Evolutionary conservation across 176 grass and related monocot species (phyloP).

Genomic region (Puccinellia tenuiflora): DNA sequence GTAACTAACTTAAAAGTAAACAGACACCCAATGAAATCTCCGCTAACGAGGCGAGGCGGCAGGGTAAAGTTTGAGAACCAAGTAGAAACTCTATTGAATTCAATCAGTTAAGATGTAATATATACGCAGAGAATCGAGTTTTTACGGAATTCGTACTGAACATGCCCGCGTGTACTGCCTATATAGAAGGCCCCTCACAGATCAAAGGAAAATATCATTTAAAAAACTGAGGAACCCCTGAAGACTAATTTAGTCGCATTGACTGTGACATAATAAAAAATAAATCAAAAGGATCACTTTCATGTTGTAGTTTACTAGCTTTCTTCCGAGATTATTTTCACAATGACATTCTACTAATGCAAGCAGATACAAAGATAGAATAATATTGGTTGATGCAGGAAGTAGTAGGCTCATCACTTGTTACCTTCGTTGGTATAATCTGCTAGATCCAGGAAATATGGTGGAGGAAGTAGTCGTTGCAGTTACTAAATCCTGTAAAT

Average conservation of each 20-base stretch:
- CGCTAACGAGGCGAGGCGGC: not conserved
- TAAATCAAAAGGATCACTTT: not conserved
- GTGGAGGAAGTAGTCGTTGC: slow-evolving; percentile 25
- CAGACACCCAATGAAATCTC: not conserved
- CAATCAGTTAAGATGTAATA: not conserved
- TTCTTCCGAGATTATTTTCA: not conserved
- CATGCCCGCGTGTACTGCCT: no score
- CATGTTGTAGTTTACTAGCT: not conserved
- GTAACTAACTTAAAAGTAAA: not conserved
- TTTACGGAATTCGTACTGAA: not conserved
- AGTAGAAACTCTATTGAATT: not conserved
- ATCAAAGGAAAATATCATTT: not conserved
- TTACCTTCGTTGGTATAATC: slow-evolving; percentile 47
- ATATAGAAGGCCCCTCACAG: not conserved
- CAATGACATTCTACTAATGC: not conserved
- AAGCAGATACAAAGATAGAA: not conserved
- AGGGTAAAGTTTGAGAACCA: not conserved
- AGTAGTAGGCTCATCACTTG: not conserved
- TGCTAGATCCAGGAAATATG: slow-evolving; percentile 25
- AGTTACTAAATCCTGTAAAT: slow-evolving; percentile 38
- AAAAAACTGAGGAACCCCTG: not conserved
- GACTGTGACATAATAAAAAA: not conserved
- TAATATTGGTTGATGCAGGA: not conserved
- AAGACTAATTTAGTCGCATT: not conserved
- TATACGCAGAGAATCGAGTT: not conserved